Percentiles rank a stretch among this genome's conserved stretches.
These are phyloP conservation scores for Tubosaeta sp. DNA, from an alignment of 768 basidiomycete genomes.

Conservation along the genomic window DNA sequence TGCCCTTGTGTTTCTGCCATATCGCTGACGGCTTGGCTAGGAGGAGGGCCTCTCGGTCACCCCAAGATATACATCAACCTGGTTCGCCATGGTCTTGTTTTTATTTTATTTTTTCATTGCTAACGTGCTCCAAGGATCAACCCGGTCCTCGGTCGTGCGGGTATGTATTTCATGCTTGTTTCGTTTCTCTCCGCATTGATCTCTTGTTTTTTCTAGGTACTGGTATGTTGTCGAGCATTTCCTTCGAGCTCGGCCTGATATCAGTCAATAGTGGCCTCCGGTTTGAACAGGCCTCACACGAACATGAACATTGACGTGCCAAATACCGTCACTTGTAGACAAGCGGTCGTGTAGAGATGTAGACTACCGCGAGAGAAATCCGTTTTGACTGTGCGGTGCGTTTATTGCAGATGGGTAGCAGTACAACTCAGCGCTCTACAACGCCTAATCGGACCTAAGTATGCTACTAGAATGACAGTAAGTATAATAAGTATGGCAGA, in stretches of 20 bases:
- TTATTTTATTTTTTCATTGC: not conserved
- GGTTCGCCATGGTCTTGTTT: conserved; percentile 42
- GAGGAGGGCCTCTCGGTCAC: conserved; percentile 92
- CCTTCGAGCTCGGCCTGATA: conserved; percentile 1
- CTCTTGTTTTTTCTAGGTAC: conserved; percentile 34
- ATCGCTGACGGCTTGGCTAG: conserved; percentile 39
- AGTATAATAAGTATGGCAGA: conserved; percentile 28
- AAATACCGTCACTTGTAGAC: not conserved
- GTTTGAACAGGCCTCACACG: conserved; percentile 79
- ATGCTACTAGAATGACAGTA: conserved; percentile 31
- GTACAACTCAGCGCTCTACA: conserved; percentile 33
- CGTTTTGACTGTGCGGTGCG: conserved; percentile 13
- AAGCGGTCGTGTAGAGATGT: conserved; percentile 9
- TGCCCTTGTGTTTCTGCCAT: not conserved
- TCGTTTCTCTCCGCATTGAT: conserved; percentile 4
- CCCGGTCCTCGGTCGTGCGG: conserved; percentile 85
- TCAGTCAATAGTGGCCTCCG: conserved; percentile 65
- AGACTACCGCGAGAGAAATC: conserved; percentile 3
- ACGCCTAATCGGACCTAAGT: conserved; percentile 24
- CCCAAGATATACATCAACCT: conserved; percentile 97
- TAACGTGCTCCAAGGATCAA: conserved; percentile 58
- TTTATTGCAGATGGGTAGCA: conserved; percentile 28
- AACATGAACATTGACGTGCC: conserved; percentile 39
- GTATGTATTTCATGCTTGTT: conserved; percentile 45
- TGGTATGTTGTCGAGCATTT: conserved; percentile 36